A percentile compares a stretch with the other conserved stretches of the same genome.
Evolutionary conservation across 202 grass and related monocot genomes (phyloP).

Genomic region (Bolboschoenoplectus hybrid): DNA sequence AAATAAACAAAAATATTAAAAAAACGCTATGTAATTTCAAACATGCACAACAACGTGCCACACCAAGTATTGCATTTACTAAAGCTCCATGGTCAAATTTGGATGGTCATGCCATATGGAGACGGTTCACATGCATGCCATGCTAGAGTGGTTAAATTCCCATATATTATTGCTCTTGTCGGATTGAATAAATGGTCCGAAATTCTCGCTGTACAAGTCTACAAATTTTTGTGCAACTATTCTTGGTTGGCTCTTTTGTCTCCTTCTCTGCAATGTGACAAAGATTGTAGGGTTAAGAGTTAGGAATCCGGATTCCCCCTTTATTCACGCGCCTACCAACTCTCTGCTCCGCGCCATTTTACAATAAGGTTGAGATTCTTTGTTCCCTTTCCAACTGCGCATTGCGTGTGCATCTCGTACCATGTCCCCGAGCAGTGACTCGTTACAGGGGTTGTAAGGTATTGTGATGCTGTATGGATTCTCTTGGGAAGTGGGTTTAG

Average conservation of each 20-base stretch:
- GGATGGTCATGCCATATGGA: background rate
- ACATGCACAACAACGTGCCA: background rate
- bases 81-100: background rate
- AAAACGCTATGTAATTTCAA: background rate
- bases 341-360: constrained; percentile 22
- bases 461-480: background rate
- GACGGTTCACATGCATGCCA: constrained; percentile 26
- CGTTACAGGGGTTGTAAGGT: background rate
- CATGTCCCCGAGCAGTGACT: background rate
- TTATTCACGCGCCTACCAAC: constrained; percentile 24
- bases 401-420: background rate
- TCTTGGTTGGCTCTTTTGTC: constrained; percentile 30
- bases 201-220: constrained; percentile 35
- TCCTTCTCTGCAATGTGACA: constrained; percentile 27
- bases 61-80: background rate
- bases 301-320: constrained; percentile 15
- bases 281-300: constrained; percentile 25
- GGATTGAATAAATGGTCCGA: constrained; percentile 33
- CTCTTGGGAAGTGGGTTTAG: background rate
- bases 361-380: background rate
- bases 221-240: background rate
- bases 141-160: constrained; percentile 18
- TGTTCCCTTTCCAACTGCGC: background rate
- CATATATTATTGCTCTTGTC: constrained; percentile 29
- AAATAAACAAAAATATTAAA: background rate